These are phyloP conservation scores for Pyricularia sp. DNA, from an alignment of 2,329 filamentous ascomycete genomes.

Conservation along the genomic window DNA sequence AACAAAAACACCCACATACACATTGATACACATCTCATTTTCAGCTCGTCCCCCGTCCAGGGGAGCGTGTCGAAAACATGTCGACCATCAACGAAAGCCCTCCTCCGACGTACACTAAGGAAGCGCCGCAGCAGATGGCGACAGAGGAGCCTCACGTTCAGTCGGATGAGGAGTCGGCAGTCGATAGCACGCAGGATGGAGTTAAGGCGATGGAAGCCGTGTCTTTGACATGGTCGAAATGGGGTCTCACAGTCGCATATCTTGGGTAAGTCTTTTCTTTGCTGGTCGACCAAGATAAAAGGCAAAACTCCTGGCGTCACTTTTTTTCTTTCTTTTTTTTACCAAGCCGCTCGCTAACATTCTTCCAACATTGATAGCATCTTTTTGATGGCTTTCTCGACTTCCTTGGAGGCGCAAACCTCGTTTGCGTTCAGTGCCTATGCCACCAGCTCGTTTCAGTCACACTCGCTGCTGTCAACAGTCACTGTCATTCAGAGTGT, in stretches of 20 bases:
- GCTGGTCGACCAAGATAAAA: background rate
- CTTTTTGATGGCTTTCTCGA: constrained; percentile 54
- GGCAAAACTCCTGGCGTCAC: background rate
- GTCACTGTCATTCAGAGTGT: constrained; percentile 55
- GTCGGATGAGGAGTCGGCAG: background rate
- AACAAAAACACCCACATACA: too few relatives aligned
- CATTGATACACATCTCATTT: background rate
- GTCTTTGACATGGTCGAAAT: constrained; percentile 20
- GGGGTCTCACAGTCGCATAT: constrained; percentile 20
- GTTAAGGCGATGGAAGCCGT: constrained; percentile 23
- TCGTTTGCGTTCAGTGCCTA: constrained; percentile 51
- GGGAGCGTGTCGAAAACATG: background rate
- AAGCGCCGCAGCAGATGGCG: background rate
- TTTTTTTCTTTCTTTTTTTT: background rate
- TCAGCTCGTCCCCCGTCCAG: background rate
- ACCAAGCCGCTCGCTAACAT: constrained; percentile 8
- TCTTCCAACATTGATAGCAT: constrained; percentile 19
- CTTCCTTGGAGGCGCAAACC: constrained; percentile 57
- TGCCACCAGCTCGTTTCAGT: constrained; percentile 53
- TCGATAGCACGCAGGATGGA: constrained; percentile 17
- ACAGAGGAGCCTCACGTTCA: background rate
- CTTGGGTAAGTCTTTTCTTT: constrained; percentile 12
- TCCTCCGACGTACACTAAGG: background rate
- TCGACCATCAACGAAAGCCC: background rate
- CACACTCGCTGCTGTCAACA: constrained; percentile 55